A percentile compares a stretch with the other conserved stretches of the same genome.
These are phyloP conservation scores for Podaxis sp. DNA, from an alignment of 768 basidiomycete species.

Conservation along the genomic window DNA sequence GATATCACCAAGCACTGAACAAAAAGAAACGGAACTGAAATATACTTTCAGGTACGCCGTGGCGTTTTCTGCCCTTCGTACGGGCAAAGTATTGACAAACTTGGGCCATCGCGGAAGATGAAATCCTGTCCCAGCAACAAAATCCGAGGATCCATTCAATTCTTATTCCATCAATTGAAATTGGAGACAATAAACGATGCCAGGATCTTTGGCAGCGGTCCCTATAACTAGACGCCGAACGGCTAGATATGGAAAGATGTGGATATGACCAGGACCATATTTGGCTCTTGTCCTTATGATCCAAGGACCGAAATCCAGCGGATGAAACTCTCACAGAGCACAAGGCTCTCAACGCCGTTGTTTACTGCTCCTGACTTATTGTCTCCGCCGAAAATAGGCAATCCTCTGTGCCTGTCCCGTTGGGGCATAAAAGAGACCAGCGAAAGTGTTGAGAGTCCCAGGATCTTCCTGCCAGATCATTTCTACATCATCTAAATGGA, in stretches of 20 bases:
- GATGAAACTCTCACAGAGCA: too few species aligned
- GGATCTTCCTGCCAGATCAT: not conserved
- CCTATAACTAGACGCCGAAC: not conserved
- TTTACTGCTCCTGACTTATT: not conserved
- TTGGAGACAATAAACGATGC: not conserved
- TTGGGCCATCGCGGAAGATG: not conserved
- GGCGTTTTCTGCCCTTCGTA: too few species aligned
- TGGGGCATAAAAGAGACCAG: not conserved
- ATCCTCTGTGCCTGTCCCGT: not conserved
- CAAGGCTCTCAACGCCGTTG: too few species aligned
- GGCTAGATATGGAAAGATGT: not conserved
- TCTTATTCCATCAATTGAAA: not conserved
- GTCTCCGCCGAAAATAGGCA: not conserved
- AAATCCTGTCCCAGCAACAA: not conserved
- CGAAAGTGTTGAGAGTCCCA: not conserved
- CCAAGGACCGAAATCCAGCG: not conserved
- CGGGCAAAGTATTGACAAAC: not conserved
- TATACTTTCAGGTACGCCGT: too few species aligned
- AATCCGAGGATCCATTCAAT: not conserved
- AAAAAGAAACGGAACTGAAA: too few species aligned
- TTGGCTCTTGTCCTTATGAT: not conserved
- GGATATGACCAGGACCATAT: not conserved
- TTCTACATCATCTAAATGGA: not conserved
- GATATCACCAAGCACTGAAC: too few species aligned
- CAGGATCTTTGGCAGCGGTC: not conserved